These are phyloP conservation scores for Hypomontagnella submonticulosa DNA, from an alignment of 495 filamentous ascomycete genomes.

Conservation along the genomic window DNA sequence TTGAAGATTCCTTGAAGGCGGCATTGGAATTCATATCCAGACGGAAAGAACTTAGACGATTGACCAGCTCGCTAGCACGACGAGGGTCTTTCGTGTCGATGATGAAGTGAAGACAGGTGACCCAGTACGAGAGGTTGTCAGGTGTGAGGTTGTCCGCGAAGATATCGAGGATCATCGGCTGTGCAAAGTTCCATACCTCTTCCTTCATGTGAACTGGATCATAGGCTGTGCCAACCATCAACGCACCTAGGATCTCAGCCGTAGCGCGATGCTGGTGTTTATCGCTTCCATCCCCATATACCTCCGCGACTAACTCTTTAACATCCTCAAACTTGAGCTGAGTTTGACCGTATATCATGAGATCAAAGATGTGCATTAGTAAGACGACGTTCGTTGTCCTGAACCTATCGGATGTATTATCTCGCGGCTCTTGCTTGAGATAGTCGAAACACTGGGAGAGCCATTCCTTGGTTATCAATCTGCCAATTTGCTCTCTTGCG, in stretches of 20 bases:
- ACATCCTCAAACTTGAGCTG: slow-evolving; percentile 86
- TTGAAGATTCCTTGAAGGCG: slow-evolving; percentile 98
- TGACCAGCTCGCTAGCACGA: slow-evolving; percentile 84
- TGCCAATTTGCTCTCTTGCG: slow-evolving; percentile 83
- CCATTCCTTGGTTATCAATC: slow-evolving; percentile 83
- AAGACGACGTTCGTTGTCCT: slow-evolving; percentile 85
- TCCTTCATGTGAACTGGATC: slow-evolving; percentile 73
- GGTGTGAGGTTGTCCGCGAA: slow-evolving; percentile 91
- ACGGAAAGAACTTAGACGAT: slow-evolving; percentile 84
- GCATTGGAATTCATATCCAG: slow-evolving; percentile 96
- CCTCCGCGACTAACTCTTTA: slow-evolving; percentile 74
- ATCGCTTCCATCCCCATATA: slow-evolving; percentile 92
- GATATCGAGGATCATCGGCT: slow-evolving; percentile 86
- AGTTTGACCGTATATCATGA: slow-evolving; percentile 80
- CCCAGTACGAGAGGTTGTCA: slow-evolving; percentile 95
- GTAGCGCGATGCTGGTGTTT: slow-evolving; percentile 98
- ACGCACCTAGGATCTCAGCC: slow-evolving; percentile 88
- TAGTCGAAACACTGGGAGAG: slow-evolving; percentile 88
- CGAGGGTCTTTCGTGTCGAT: slow-evolving; percentile 83
- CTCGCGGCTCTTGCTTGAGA: slow-evolving; percentile 95
- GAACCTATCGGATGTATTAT: slow-evolving; percentile 84
- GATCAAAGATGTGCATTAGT: slow-evolving; percentile 86
- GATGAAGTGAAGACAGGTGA: slow-evolving; percentile 88
- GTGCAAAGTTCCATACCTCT: slow-evolving; percentile 85
- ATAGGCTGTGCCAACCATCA: slow-evolving; percentile 80